Conservation (phyloP, 352 stramenopile genomes). For the Globisporangium parvum region DNA sequence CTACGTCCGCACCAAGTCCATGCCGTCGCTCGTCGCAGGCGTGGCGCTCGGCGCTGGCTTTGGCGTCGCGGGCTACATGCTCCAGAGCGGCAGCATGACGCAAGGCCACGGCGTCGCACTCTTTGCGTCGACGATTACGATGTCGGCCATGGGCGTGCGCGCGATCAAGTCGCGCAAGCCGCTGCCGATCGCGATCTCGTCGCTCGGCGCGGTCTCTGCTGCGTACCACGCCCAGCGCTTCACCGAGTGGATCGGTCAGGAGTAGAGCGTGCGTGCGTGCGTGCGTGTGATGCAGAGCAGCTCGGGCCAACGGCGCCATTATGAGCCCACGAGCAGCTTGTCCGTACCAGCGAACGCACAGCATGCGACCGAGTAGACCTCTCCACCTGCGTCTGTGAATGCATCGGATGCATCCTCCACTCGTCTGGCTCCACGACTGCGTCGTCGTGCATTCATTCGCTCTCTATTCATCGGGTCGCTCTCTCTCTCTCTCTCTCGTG, state of each 20-base stretch:
- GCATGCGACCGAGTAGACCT: too few species aligned
- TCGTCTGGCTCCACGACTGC: background rate
- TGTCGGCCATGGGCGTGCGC: conserved; percentile 80
- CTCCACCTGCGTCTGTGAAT: background rate
- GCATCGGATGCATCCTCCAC: background rate
- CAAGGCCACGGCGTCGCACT: conserved; percentile 77
- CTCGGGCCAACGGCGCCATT: background rate
- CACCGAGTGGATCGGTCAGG: conserved; percentile 78
- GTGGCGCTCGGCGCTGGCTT: conserved; percentile 78
- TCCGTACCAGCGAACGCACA: too few species aligned
- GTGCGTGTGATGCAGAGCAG: background rate
- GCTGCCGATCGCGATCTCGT: conserved; percentile 67
- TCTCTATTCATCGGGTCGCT: background rate
- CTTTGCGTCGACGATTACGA: conserved; percentile 78
- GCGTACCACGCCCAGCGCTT: conserved; percentile 83
- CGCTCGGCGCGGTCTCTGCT: conserved; percentile 64
- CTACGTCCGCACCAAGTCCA: conserved; percentile 75
- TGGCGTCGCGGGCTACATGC: conserved; percentile 65
- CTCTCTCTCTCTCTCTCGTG: background rate
- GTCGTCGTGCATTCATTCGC: background rate
- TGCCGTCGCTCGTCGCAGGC: conserved; percentile 77
- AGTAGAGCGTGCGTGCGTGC: too few species aligned
- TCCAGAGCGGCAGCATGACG: conserved; percentile 77
- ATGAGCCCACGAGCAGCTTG: too few species aligned
- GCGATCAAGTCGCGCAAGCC: conserved; percentile 68